Percentiles rank a stretch among this genome's conserved stretches.
Conservation (phyloP, 2,329 filamentous ascomycete genomes). For the Apiospora koreana region DNA sequence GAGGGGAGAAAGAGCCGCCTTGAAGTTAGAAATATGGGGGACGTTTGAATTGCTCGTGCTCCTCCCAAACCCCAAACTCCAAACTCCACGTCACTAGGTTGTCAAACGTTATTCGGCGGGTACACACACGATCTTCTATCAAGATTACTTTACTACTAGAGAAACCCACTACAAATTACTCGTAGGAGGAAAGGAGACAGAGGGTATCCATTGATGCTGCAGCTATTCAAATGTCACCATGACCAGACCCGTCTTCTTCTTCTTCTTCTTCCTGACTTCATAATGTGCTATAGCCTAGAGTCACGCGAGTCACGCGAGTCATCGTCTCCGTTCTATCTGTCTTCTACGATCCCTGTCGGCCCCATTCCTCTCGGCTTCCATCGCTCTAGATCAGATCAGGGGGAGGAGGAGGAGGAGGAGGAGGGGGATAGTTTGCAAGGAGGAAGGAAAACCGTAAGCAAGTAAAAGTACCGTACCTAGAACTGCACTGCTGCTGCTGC, state of each 20-base stretch:
- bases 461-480: not conserved
- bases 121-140: not conserved
- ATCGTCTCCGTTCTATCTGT: not conserved
- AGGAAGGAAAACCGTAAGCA: not conserved
- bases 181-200: not conserved
- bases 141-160: too few relatives aligned
- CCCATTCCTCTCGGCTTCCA: not conserved
- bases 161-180: too few relatives aligned
- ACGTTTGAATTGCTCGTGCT: not conserved
- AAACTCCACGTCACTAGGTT: constrained; percentile 5
- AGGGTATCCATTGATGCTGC: too few relatives aligned
- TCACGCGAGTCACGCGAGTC: not conserved
- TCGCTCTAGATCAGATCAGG: not conserved
- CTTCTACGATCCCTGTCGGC: not conserved
- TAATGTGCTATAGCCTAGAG: not conserved
- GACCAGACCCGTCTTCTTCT: not conserved
- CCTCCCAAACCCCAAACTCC: not conserved
- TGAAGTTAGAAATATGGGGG: constrained; percentile 8
- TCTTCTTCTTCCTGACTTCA: not conserved
- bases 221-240: not conserved
- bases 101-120: constrained; percentile 2
- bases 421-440: not conserved
- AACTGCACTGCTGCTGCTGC: not conserved
- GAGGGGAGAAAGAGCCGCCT: not conserved
- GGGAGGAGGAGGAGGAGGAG: not conserved